These are phyloP conservation scores for Tuber melanosporum DNA, from an alignment of 495 filamentous ascomycete species.

Conservation along the genomic window DNA sequence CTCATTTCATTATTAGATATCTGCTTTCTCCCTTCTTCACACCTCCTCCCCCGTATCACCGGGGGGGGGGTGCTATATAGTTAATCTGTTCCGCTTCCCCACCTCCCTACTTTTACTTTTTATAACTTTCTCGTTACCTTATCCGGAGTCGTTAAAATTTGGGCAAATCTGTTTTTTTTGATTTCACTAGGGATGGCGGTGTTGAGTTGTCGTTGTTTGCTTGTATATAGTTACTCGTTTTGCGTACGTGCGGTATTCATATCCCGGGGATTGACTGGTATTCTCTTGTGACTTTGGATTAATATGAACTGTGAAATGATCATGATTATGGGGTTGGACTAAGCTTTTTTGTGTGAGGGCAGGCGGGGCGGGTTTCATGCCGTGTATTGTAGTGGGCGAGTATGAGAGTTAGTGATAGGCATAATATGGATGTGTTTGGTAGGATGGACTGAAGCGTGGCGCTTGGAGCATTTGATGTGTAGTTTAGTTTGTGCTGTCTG, in stretches of 20 bases:
- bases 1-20: neutral
- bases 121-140: neutral
- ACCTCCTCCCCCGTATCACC: neutral
- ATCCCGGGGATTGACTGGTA: neutral
- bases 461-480: neutral
- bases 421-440: neutral
- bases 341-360: neutral
- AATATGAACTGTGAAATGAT: neutral
- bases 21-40: neutral
- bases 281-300: conserved; percentile 3
- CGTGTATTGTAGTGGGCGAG: neutral
- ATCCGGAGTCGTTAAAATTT: conserved; percentile 5
- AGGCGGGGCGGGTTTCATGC: neutral
- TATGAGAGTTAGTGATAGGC: neutral
- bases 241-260: neutral
- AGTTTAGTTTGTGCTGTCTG: neutral
- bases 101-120: neutral
- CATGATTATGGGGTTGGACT: neutral
- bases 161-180: neutral
- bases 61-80: neutral
- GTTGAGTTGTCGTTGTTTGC: conserved; percentile 5
- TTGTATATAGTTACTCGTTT: neutral
- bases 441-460: neutral
- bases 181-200: neutral
- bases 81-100: neutral